phyloP scores from a whole-genome alignment of 371 early-diverging fungal species.

The Haplosporangium sp. region DNA sequence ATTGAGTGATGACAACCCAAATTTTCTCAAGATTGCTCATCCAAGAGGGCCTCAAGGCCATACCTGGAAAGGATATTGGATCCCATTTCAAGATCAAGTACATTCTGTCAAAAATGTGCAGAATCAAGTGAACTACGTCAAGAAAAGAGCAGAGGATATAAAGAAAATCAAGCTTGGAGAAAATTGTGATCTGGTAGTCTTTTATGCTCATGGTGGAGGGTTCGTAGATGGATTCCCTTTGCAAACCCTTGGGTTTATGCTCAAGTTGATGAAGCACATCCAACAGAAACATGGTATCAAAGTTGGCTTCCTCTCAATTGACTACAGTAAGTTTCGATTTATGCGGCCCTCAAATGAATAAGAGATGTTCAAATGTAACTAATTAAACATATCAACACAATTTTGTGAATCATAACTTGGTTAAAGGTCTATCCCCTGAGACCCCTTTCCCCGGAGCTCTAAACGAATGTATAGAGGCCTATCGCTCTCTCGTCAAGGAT shows the following conservation, averaged over 20 bases:
- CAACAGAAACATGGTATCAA: slow-evolving; percentile 57
- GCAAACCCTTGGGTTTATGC: slow-evolving; percentile 10
- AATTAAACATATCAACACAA: not conserved
- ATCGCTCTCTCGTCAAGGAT: slow-evolving; percentile 48
- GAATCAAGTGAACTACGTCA: not conserved
- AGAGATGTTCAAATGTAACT: not conserved
- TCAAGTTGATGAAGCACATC: slow-evolving; percentile 51
- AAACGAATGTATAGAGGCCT: slow-evolving; percentile 52
- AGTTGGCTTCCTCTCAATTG: slow-evolving; percentile 60
- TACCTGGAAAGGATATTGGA: slow-evolving; percentile 19
- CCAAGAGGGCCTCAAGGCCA: slow-evolving; percentile 13
- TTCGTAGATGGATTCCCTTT: slow-evolving; percentile 20
- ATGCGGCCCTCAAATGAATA: not conserved
- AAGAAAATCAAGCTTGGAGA: slow-evolving; percentile 3
- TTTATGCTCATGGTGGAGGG: slow-evolving; percentile 24
- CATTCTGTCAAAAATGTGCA: not conserved
- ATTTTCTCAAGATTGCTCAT: not conserved
- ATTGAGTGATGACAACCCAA: not conserved
- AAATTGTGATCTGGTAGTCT: slow-evolving; percentile 14
- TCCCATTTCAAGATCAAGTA: slow-evolving; percentile 18
- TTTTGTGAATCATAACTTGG: not conserved
- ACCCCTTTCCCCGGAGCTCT: slow-evolving; percentile 41
- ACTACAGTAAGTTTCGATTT: slow-evolving; percentile 55
- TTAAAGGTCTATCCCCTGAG: slow-evolving; percentile 42
- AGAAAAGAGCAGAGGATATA: not conserved